Evolutionary conservation across 257 asterid species (phyloP), one percentile per base, ranked within the genome.

Genomic region (Perilla frutescens): DNA sequence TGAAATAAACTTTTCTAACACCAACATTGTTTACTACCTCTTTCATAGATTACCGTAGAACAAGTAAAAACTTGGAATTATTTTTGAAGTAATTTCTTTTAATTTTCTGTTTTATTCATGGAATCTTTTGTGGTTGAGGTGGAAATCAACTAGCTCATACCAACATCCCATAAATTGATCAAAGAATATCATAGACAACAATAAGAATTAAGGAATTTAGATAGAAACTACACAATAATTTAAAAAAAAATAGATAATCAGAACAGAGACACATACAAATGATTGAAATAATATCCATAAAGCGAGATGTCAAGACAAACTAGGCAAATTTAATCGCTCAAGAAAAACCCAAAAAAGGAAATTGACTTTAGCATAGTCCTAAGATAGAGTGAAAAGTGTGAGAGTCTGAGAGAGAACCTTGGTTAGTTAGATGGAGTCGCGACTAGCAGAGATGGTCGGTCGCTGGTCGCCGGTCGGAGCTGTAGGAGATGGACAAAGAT

Each of bases 41-140:
- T 53, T 20, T 56, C 50, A 8, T 44, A 57, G 58, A 14, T 56
- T 60, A 56, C n/a, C 53, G n/a, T 31, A 48, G 36, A 76, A 26
- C 60, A 64, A 0, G n/a, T n/a, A n/a, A 12, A 71, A 34, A 53
- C 59, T 15, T 43, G 32, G 61, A 73, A 60, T 45, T 29, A 29
- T 44, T 11, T 2, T 2, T 60, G 44, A 43, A 60, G n/a, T n/a
- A n/a, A n/a, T n/a, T n/a, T n/a, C n/a, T n/a, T n/a, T n/a, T n/a
- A n/a, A n/a, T n/a, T n/a, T n/a, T n/a, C n/a, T n/a, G n/a, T n/a
- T n/a, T n/a, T n/a, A n/a, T n/a, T n/a, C n/a, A n/a, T n/a, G n/a
- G n/a, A n/a, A n/a, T n/a, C n/a, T n/a, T n/a, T n/a, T n/a, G n/a
- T n/a, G n/a, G n/a, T n/a, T n/a, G n/a, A n/a, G n/a, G n/a, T 9